Conservation (phyloP, 139 green algal species). For the Spirogloea muscicola region DNA sequence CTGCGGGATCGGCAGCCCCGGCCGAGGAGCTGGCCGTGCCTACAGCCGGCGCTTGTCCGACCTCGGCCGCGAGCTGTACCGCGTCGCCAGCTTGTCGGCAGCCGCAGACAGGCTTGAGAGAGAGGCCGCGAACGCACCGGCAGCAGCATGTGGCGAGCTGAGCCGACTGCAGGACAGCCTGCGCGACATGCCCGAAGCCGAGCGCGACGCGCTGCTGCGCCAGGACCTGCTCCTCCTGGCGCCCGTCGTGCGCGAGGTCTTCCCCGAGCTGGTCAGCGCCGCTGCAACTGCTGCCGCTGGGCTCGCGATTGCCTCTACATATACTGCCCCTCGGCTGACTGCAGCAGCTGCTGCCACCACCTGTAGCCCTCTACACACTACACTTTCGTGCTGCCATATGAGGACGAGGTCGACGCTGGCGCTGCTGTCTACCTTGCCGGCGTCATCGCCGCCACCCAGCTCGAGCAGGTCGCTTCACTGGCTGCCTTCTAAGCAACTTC, state of each 20-base stretch:
- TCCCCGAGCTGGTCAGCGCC: constrained; percentile 19
- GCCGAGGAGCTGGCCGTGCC: too few species aligned
- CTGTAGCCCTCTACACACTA: constrained; percentile 22
- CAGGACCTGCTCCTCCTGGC: constrained; percentile 26
- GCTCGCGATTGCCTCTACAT: background rate
- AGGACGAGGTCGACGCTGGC: constrained; percentile 15
- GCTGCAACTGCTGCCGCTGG: background rate
- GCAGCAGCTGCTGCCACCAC: constrained; percentile 1
- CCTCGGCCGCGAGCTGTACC: too few species aligned
- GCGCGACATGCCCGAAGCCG: constrained; percentile 23
- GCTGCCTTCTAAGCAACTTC: constrained; percentile 13
- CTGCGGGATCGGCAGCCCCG: too few species aligned
- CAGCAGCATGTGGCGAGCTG: too few species aligned
- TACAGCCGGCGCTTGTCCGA: too few species aligned
- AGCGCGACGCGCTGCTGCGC: constrained; percentile 17
- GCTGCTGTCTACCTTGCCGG: constrained; percentile 7
- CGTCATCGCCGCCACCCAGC: constrained; percentile 8
- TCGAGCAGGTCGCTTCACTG: constrained; percentile 3
- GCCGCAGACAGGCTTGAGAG: too few species aligned
- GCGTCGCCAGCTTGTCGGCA: too few species aligned
- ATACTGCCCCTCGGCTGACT: background rate
- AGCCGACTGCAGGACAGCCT: too few species aligned
- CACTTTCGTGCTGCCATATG: constrained; percentile 37
- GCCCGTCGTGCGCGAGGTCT: constrained; percentile 21
- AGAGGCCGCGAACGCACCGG: too few species aligned